Evolutionary conservation across 2,329 filamentous ascomycete species (phyloP).

Genomic region (Scopulariopsis brevicaulis): DNA sequence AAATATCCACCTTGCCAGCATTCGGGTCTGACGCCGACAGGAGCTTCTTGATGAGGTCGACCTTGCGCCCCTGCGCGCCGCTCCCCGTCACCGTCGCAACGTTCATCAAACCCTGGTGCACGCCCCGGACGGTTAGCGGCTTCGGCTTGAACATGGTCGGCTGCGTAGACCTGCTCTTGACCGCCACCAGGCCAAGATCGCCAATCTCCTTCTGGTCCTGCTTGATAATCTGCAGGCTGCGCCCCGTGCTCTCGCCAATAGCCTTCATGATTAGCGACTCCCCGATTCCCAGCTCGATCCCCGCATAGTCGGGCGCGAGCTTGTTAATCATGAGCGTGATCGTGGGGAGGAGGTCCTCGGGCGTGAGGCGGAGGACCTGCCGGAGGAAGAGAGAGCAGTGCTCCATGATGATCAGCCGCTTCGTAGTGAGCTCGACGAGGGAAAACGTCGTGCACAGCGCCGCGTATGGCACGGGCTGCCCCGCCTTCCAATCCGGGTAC

Average conservation of each 20-base stretch:
- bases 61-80: slow-evolving; percentile 81
- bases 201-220: slow-evolving; percentile 93
- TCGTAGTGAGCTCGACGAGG: slow-evolving; percentile 87
- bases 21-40: slow-evolving; percentile 80
- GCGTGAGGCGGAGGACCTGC: slow-evolving; percentile 87
- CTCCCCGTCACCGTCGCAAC: slow-evolving; percentile 82
- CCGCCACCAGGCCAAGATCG: slow-evolving; percentile 85
- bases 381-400: slow-evolving; percentile 85
- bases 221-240: slow-evolving; percentile 82
- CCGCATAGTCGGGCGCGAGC: slow-evolving; percentile 89
- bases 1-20: slow-evolving; percentile 75
- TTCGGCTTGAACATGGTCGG: slow-evolving; percentile 98
- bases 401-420: slow-evolving; percentile 76
- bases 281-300: slow-evolving; percentile 95
- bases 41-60: slow-evolving; percentile 91
- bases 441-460: slow-evolving; percentile 93
- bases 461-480: slow-evolving; percentile 83
- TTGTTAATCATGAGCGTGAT: slow-evolving; percentile 97
- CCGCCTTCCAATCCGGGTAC: slow-evolving; percentile 92
- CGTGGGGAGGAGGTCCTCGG: slow-evolving; percentile 75
- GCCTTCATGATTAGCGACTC: slow-evolving; percentile 99
- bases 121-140: slow-evolving; percentile 71
- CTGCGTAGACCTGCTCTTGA: slow-evolving; percentile 90
- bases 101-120: slow-evolving; percentile 76
- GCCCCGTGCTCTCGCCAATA: slow-evolving; percentile 86